Conservation (phyloP, 176 grass and related monocot genomes). For the Ensete glaucum region DNA sequence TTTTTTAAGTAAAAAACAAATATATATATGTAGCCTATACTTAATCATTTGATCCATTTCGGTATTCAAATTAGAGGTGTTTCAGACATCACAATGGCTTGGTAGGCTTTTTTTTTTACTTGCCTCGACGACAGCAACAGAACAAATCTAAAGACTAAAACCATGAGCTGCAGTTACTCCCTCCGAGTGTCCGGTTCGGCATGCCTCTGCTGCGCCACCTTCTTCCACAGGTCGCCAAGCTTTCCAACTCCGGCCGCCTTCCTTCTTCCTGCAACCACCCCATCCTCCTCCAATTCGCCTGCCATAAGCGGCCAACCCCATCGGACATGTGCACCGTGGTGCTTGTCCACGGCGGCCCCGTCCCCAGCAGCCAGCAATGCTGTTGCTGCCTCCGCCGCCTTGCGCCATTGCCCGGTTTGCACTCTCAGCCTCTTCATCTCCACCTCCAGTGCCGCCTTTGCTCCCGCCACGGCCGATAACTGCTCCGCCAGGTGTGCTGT, state of each 20-base stretch:
- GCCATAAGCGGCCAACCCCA: constrained; percentile 43
- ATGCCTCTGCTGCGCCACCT: constrained; percentile 49
- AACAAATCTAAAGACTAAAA: neutral
- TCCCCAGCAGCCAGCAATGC: constrained; percentile 57
- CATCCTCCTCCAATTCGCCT: constrained; percentile 30
- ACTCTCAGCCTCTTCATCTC: constrained; percentile 79
- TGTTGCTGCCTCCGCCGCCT: constrained; percentile 76
- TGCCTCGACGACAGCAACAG: too few relatives aligned
- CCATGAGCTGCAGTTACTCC: neutral
- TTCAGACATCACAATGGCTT: too few relatives aligned
- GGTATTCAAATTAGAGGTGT: too few relatives aligned
- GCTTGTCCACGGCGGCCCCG: constrained; percentile 23
- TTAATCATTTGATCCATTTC: too few relatives aligned
- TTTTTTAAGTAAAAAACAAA: too few relatives aligned
- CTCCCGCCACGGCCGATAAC: constrained; percentile 30
- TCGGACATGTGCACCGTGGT: constrained; percentile 28
- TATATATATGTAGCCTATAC: too few relatives aligned
- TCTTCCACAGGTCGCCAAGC: constrained; percentile 93
- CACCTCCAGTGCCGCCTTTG: constrained; percentile 43
- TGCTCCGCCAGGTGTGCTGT: constrained; percentile 9
- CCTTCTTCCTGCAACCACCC: constrained; percentile 32
- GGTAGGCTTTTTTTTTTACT: too few relatives aligned
- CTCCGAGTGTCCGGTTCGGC: neutral
- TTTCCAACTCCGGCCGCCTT: constrained; percentile 60
- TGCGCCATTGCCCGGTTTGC: constrained; percentile 90